Percentiles rank a stretch among this genome's conserved stretches.
Conservation (phyloP, 768 basidiomycete species). For the Kwoniella sp. region DNA sequence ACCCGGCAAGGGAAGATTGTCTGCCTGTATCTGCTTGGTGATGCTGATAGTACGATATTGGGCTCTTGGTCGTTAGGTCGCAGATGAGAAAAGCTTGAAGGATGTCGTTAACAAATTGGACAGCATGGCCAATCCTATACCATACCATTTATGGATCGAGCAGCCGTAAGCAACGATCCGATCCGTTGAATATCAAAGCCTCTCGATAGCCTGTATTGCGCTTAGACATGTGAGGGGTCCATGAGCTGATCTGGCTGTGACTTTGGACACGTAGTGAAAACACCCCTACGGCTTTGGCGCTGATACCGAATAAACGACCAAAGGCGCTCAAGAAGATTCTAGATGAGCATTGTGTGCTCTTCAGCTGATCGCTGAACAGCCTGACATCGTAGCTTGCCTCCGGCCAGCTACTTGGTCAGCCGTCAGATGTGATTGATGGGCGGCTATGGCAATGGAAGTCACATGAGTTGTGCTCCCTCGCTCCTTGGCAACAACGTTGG, state of each 20-base stretch:
- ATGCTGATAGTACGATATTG: too few species aligned
- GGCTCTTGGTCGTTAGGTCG: conserved; percentile 19
- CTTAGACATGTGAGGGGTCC: too few species aligned
- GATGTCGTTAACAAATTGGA: conserved; percentile 34
- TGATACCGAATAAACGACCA: conserved; percentile 54
- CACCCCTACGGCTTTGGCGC: conserved; percentile 53
- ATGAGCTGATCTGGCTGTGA: too few species aligned
- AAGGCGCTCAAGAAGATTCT: conserved; percentile 49
- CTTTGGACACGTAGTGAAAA: conserved; percentile 43
- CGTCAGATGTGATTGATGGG: too few species aligned
- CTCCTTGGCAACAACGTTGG: too few species aligned
- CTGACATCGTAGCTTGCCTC: neutral
- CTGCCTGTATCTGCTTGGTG: too few species aligned
- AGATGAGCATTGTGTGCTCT: conserved; percentile 31
- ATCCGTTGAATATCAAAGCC: too few species aligned
- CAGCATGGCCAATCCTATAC: conserved; percentile 31
- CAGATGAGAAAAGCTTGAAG: conserved; percentile 28
- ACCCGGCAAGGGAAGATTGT: too few species aligned
- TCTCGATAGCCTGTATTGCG: too few species aligned
- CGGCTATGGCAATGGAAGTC: too few species aligned
- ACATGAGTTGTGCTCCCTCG: too few species aligned
- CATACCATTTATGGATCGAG: conserved; percentile 55
- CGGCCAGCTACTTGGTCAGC: neutral
- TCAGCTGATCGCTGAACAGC: neutral
- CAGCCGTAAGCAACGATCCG: conserved; percentile 47